Percentiles rank a stretch among this genome's conserved stretches.
Conservation (phyloP, 768 basidiomycete genomes). For the Multifurca ochricompacta region DNA sequence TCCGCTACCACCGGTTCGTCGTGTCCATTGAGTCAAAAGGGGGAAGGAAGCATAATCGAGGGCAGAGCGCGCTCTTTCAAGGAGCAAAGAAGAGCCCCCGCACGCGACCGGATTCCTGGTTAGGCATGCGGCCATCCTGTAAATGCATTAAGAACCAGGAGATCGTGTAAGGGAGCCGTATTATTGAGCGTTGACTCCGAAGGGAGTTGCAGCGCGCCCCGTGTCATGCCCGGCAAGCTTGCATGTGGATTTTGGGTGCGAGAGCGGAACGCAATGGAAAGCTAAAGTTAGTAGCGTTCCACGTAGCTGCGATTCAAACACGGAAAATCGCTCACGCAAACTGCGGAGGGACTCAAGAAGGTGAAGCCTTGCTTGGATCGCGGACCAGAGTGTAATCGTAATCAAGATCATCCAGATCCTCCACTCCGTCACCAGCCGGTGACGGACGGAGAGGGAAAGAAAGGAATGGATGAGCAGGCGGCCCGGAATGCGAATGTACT, state of each 20-base stretch:
- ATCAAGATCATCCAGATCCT: slow-evolving; percentile 69
- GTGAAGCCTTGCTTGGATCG: slow-evolving; percentile 76
- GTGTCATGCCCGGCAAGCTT: slow-evolving; percentile 49
- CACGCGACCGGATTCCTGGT: slow-evolving; percentile 24
- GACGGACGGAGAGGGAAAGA: too few species aligned
- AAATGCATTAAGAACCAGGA: slow-evolving; percentile 49
- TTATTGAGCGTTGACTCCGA: slow-evolving; percentile 83
- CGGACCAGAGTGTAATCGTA: slow-evolving; percentile 94
- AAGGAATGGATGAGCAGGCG: too few species aligned
- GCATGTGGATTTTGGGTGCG: slow-evolving; percentile 48
- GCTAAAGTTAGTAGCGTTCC: slow-evolving; percentile 47
- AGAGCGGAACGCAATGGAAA: slow-evolving; percentile 51
- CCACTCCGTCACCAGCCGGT: slow-evolving; percentile 26
- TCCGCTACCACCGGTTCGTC: slow-evolving; percentile 33
- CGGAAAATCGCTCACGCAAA: slow-evolving; percentile 55
- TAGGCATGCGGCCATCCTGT: slow-evolving; percentile 28
- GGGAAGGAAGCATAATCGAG: slow-evolving; percentile 63
- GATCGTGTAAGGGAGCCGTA: slow-evolving; percentile 59
- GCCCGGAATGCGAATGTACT: too few species aligned
- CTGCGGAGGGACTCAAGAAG: slow-evolving; percentile 74
- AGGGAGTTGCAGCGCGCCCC: slow-evolving; percentile 65
- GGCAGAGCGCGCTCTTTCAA: slow-evolving; percentile 46
- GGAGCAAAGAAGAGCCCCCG: slow-evolving; percentile 33
- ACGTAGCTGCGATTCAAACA: slow-evolving; percentile 67
- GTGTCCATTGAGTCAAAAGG: slow-evolving; percentile 57